Percentiles rank a stretch among this genome's conserved stretches.
phyloP scores from a whole-genome alignment of 768 basidiomycete species.

The Tulasnella sp. region DNA sequence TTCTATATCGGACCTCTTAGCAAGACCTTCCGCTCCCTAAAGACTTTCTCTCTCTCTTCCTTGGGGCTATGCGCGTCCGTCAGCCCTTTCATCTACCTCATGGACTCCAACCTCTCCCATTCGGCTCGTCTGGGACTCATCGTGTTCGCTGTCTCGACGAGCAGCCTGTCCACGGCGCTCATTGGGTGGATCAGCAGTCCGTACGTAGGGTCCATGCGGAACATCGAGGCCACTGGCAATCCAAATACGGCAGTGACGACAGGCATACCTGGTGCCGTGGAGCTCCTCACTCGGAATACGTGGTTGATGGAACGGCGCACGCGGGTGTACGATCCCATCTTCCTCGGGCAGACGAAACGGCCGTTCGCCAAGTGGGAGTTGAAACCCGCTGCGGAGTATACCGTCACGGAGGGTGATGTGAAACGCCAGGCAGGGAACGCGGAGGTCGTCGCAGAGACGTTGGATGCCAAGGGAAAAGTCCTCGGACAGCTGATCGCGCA shows the following conservation, averaged over 20 bases:
- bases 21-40: conserved; percentile 61
- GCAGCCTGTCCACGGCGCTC: conserved; percentile 60
- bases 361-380: conserved; percentile 78
- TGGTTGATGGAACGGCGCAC: conserved; percentile 50
- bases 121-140: conserved; percentile 59
- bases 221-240: conserved; percentile 26
- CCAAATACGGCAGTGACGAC: conserved; percentile 23
- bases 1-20: conserved; percentile 61
- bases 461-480: conserved; percentile 44
- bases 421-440: conserved; percentile 34
- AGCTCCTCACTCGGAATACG: conserved; percentile 59
- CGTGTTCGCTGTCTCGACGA: conserved; percentile 57
- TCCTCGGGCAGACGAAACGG: conserved; percentile 52
- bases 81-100: conserved; percentile 68
- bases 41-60: conserved; percentile 74
- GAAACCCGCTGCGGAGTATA: conserved; percentile 1
- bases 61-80: conserved; percentile 55
- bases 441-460: conserved; percentile 74
- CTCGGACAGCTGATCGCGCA: conserved; percentile 68
- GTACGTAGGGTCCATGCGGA: conserved; percentile 56
- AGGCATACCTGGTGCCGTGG: conserved; percentile 32
- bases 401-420: conserved; percentile 1
- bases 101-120: conserved; percentile 65
- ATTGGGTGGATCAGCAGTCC: conserved; percentile 61
- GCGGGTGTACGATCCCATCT: conserved; percentile 62